Evolutionary conservation across 805 yeast species (phyloP).

Genomic region (Nakazawaea pomicola): DNA sequence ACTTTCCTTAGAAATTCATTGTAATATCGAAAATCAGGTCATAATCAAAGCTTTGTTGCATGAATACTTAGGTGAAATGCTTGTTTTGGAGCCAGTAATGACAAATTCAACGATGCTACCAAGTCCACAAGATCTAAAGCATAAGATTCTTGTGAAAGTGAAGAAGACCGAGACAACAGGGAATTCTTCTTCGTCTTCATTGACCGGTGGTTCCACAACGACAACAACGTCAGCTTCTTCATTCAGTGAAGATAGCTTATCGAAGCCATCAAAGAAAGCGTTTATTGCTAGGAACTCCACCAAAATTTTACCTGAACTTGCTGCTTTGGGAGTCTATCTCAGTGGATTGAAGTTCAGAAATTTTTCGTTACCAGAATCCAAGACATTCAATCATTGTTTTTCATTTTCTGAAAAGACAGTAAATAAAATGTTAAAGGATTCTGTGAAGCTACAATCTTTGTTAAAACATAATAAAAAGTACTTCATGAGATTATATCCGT

Average conservation of each 20-base stretch:
- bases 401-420: slow-evolving; percentile 77
- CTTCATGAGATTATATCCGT: slow-evolving; percentile 85
- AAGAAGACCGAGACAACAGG: slow-evolving; percentile 44
- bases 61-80: slow-evolving; percentile 52
- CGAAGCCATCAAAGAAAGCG: slow-evolving; percentile 1
- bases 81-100: slow-evolving; percentile 39
- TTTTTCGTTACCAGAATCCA: slow-evolving; percentile 82
- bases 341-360: slow-evolving; percentile 76
- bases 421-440: slow-evolving; percentile 59
- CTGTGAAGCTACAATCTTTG: slow-evolving; percentile 46
- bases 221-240: slow-evolving; percentile 30
- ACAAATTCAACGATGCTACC: slow-evolving; percentile 41
- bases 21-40: slow-evolving; percentile 64
- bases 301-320: slow-evolving; percentile 38
- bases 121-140: slow-evolving; percentile 67
- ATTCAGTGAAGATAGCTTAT: slow-evolving; percentile 21
- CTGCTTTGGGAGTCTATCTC: slow-evolving; percentile 63
- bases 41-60: slow-evolving; percentile 48
- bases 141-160: slow-evolving; percentile 71
- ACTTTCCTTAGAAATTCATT: slow-evolving; percentile 79
- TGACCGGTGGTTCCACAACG: slow-evolving; percentile 16
- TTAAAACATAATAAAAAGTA: slow-evolving; percentile 72
- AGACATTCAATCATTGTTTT: slow-evolving; percentile 74
- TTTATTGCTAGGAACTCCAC: slow-evolving; percentile 4
- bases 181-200: slow-evolving; percentile 5